These are phyloP conservation scores for Pistacia vera DNA, from an alignment of 345 rosid species.

Conservation along the genomic window DNA sequence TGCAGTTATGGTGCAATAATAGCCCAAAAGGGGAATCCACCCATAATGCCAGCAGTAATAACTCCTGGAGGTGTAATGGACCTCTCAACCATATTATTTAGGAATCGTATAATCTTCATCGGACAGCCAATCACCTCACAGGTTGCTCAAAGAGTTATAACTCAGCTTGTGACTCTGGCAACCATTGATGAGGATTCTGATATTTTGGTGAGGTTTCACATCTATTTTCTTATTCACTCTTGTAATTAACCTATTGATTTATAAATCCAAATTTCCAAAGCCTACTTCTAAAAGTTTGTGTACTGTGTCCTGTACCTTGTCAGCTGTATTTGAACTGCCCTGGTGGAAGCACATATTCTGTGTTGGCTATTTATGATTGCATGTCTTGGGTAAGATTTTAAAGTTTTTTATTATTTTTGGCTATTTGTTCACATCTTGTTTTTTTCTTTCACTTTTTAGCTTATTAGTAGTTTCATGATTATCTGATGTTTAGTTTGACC, in stretches of 20 bases:
- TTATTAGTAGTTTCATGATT: neutral
- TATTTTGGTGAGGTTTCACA: conserved; percentile 61
- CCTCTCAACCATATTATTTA: conserved; percentile 77
- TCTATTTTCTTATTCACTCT: conserved; percentile 1
- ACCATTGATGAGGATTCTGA: conserved; percentile 85
- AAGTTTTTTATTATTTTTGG: neutral
- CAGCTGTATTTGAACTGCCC: conserved; percentile 92
- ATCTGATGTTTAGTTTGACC: neutral
- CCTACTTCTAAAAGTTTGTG: conserved; percentile 13
- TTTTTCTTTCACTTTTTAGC: neutral
- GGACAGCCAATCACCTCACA: conserved; percentile 80
- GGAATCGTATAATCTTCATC: conserved; percentile 86
- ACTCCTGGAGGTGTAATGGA: conserved; percentile 93
- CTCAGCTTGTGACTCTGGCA: conserved; percentile 92
- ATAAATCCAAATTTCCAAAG: neutral
- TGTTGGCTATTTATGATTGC: conserved; percentile 92
- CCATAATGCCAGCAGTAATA: conserved; percentile 84
- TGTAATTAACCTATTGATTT: neutral
- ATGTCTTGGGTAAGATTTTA: conserved; percentile 82
- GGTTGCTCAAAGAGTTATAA: conserved; percentile 91
- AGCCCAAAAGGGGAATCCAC: conserved; percentile 75
- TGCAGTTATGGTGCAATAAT: conserved; percentile 51
- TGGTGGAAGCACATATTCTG: conserved; percentile 90
- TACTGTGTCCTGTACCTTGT: conserved; percentile 16
- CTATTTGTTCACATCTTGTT: neutral